These are phyloP conservation scores for Globisporangium ultimum DNA, from an alignment of 352 stramenopile genomes.

Conservation along the genomic window DNA sequence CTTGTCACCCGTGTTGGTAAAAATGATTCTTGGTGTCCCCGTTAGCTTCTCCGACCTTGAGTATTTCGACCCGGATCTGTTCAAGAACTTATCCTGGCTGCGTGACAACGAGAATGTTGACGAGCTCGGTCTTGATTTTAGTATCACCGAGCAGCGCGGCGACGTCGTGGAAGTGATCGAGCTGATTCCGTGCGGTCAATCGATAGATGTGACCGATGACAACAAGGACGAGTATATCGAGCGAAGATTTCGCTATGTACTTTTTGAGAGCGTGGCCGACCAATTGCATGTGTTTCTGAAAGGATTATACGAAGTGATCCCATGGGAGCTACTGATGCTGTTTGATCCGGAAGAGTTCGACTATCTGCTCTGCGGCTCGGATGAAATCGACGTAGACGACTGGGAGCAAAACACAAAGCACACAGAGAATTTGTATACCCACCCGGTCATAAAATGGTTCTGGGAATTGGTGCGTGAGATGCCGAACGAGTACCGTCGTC, in stretches of 20 bases:
- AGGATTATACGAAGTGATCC: constrained; percentile 93
- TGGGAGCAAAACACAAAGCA: constrained; percentile 53
- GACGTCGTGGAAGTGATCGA: constrained; percentile 26
- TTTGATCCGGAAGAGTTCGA: constrained; percentile 96
- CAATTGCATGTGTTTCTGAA: constrained; percentile 80
- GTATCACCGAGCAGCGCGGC: constrained; percentile 15
- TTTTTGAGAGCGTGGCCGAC: constrained; percentile 82
- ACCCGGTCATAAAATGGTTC: constrained; percentile 10
- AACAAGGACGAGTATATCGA: constrained; percentile 92
- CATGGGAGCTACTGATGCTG: constrained; percentile 85
- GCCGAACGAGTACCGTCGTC: constrained; percentile 17
- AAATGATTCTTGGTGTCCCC: constrained; percentile 41
- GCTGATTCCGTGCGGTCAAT: constrained; percentile 26
- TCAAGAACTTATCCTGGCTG: constrained; percentile 52
- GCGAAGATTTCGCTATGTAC: constrained; percentile 81
- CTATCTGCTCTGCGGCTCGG: constrained; percentile 91
- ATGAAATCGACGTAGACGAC: constrained; percentile 93
- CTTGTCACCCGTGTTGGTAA: constrained; percentile 59
- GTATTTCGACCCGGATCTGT: constrained; percentile 35
- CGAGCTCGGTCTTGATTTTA: constrained; percentile 41
- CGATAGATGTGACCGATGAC: constrained; percentile 82
- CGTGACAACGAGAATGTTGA: constrained; percentile 35
- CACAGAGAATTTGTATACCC: background rate
- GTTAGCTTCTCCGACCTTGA: constrained; percentile 42
- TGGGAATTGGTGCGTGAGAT: constrained; percentile 56